phyloP scores from a whole-genome alignment of 306 rosid genomes.

The Sesbania bispinosa region DNA sequence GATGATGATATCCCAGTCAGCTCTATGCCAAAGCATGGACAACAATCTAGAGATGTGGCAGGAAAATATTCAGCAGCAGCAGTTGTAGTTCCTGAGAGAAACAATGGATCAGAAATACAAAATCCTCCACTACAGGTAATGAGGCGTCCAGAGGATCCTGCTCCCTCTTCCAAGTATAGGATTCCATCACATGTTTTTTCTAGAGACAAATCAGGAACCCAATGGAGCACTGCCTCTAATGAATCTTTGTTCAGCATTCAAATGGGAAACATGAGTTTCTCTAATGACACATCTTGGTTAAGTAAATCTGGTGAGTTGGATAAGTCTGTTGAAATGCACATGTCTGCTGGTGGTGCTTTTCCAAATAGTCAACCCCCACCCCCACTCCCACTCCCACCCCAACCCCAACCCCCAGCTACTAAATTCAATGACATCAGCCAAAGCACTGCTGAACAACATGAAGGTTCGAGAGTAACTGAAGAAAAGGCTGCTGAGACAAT shows the following conservation, averaged over 20 bases:
- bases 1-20: constrained; percentile 37
- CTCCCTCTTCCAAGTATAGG: constrained; percentile 25
- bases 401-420: neutral
- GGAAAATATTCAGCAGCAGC: neutral
- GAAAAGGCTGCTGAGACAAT: constrained; percentile 65
- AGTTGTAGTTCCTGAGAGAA: neutral
- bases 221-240: constrained; percentile 77
- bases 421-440: constrained; percentile 25
- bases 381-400: neutral
- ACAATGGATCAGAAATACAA: constrained; percentile 33
- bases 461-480: constrained; percentile 34
- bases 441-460: neutral
- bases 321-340: neutral
- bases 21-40: constrained; percentile 27
- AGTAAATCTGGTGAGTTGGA: constrained; percentile 27
- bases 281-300: constrained; percentile 39
- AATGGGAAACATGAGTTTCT: constrained; percentile 75
- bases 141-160: constrained; percentile 49
- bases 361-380: neutral
- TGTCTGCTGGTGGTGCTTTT: neutral
- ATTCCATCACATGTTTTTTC: constrained; percentile 62
- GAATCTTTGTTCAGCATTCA: constrained; percentile 88
- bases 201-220: constrained; percentile 41
- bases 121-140: constrained; percentile 62
- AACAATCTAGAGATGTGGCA: constrained; percentile 5